Conservation (phyloP, 1,139 yeast species). For the Sugiyamaella paludigena region DNA sequence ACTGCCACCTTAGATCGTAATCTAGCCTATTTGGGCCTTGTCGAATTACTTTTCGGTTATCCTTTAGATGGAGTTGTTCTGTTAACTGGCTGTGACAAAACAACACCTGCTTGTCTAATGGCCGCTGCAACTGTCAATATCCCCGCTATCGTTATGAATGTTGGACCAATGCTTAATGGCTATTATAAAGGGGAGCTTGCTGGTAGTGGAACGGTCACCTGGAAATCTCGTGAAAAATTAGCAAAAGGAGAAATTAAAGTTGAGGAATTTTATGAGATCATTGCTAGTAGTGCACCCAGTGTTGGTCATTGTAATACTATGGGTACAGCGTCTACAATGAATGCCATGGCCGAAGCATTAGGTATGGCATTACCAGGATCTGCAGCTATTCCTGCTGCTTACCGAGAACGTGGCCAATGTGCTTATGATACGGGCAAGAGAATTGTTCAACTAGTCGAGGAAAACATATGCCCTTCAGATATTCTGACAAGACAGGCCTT, state of each 20-base stretch:
- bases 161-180: conserved; percentile 40
- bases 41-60: conserved; percentile 30
- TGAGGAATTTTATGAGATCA: conserved; percentile 23
- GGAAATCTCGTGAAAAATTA: conserved; percentile 26
- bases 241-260: conserved; percentile 25
- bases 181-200: conserved; percentile 26
- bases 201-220: conserved; percentile 32
- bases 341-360: conserved; percentile 28
- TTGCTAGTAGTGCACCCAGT: conserved; percentile 25
- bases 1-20: conserved; percentile 30
- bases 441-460: conserved; percentile 23
- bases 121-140: conserved; percentile 39
- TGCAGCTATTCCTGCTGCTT: conserved; percentile 28
- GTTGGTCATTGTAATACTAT: conserved; percentile 30
- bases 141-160: conserved; percentile 38
- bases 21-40: conserved; percentile 29
- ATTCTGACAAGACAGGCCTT: conserved; percentile 26
- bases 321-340: conserved; percentile 31
- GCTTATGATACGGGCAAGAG: conserved; percentile 26
- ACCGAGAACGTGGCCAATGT: conserved; percentile 26
- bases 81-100: conserved; percentile 40
- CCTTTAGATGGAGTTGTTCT: conserved; percentile 34
- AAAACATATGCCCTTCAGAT: conserved; percentile 25
- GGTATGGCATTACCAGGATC: conserved; percentile 31
- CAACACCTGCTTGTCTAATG: conserved; percentile 39